Conservation (phyloP, 148 eudicot species). For the Rhododendron kiyosumense region DNA sequence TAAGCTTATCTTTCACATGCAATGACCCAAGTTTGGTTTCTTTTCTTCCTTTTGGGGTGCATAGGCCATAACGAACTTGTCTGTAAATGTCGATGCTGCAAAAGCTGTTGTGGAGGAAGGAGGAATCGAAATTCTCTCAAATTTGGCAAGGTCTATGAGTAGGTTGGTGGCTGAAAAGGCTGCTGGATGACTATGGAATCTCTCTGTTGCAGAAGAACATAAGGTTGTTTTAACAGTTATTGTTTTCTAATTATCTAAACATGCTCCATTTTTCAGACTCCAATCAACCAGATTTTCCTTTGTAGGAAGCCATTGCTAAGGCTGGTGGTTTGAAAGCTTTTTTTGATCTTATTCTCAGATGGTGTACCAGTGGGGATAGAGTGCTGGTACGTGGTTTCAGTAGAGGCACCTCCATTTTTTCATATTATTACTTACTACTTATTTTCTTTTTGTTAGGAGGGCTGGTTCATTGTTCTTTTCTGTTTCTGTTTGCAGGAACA, state of each 20-base stretch:
- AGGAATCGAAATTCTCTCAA: constrained; percentile 70
- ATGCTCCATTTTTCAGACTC: neutral
- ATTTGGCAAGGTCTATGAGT: constrained; percentile 83
- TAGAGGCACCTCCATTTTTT: neutral
- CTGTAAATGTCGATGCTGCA: constrained; percentile 83
- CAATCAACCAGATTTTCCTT: constrained; percentile 4
- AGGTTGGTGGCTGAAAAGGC: constrained; percentile 94
- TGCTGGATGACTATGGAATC: constrained; percentile 96
- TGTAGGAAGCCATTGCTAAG: constrained; percentile 82
- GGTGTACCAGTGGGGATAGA: constrained; percentile 74
- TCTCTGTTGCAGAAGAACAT: constrained; percentile 95
- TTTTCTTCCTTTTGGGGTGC: constrained; percentile 9
- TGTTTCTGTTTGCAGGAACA: constrained; percentile 60
- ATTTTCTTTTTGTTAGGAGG: neutral
- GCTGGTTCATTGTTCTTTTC: neutral
- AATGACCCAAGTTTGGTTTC: neutral
- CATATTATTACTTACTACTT: neutral
- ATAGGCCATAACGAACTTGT: constrained; percentile 93
- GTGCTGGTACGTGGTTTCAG: constrained; percentile 62
- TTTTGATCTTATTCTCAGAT: constrained; percentile 82
- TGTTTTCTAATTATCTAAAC: neutral
- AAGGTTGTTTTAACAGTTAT: constrained; percentile 43
- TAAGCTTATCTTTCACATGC: neutral
- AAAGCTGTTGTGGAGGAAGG: constrained; percentile 97
- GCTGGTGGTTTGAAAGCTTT: constrained; percentile 86